Conservation (phyloP, 2,329 filamentous ascomycete genomes). For the Pseudogymnoascus sp. region DNA sequence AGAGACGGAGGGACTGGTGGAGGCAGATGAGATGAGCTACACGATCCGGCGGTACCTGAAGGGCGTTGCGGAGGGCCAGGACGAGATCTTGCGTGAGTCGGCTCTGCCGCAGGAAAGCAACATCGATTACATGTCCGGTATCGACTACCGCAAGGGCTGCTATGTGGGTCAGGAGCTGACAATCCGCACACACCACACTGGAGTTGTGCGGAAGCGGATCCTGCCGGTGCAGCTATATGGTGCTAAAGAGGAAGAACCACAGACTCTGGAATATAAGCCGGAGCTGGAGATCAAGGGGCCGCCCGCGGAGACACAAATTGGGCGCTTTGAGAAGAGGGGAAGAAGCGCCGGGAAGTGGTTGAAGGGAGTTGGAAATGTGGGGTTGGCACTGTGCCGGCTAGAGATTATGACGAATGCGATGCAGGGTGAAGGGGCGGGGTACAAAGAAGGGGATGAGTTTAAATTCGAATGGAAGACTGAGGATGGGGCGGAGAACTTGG, state of each 20-base stretch:
- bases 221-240: constrained; percentile 71
- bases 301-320: constrained; percentile 40
- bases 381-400: constrained; percentile 76
- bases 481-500: constrained; percentile 32
- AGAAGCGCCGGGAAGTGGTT: constrained; percentile 78
- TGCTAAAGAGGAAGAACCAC: constrained; percentile 33
- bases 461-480: constrained; percentile 40
- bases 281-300: constrained; percentile 35
- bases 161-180: constrained; percentile 96
- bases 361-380: constrained; percentile 72
- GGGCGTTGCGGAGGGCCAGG: constrained; percentile 78
- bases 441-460: constrained; percentile 40
- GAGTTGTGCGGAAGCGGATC: constrained; percentile 85
- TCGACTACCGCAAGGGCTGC: constrained; percentile 94
- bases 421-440: constrained; percentile 50
- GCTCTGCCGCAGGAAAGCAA: constrained; percentile 84
- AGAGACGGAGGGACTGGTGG: constrained; percentile 35
- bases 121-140: constrained; percentile 74
- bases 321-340: constrained; percentile 46
- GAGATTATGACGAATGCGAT: constrained; percentile 82
- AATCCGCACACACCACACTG: constrained; percentile 88
- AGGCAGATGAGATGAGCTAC: constrained; percentile 54
- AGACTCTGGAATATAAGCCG: constrained; percentile 42
- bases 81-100: constrained; percentile 63
- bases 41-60: constrained; percentile 67